A percentile compares a stretch with the other conserved stretches of the same genome.
phyloP scores from a whole-genome alignment of 306 rosid species.

The Crataegus laevigata region DNA sequence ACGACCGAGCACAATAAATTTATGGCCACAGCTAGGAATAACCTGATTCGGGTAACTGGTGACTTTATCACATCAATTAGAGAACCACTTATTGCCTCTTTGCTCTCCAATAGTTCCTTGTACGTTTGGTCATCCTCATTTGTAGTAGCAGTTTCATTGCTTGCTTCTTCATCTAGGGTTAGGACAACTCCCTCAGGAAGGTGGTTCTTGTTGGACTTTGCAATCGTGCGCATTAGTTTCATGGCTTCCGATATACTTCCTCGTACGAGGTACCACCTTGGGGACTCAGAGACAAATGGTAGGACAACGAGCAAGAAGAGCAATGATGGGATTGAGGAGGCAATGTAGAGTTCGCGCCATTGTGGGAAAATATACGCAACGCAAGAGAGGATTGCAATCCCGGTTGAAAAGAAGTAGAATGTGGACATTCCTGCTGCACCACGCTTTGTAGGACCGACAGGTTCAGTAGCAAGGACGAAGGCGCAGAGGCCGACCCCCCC shows the following conservation, averaged over 20 bases:
- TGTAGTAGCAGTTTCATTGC: background rate
- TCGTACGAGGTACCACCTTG: slow-evolving; percentile 83
- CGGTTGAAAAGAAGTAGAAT: slow-evolving; percentile 84
- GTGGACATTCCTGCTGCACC: slow-evolving; percentile 79
- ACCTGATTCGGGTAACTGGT: slow-evolving; percentile 49
- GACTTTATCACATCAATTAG: slow-evolving; percentile 52
- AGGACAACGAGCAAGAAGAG: slow-evolving; percentile 44
- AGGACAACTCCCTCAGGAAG: slow-evolving; percentile 46
- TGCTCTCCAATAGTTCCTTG: slow-evolving; percentile 6
- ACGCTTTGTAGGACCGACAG: slow-evolving; percentile 65
- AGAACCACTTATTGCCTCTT: slow-evolving; percentile 45
- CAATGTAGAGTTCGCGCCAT: slow-evolving; percentile 75
- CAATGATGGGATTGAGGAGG: slow-evolving; percentile 65
- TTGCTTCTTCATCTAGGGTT: slow-evolving; percentile 53
- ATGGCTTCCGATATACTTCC: slow-evolving; percentile 55
- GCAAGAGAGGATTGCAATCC: slow-evolving; percentile 61
- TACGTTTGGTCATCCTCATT: background rate
- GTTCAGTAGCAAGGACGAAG: slow-evolving; percentile 77
- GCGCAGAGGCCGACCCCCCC: slow-evolving; percentile 89
- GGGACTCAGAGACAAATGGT: slow-evolving; percentile 83
- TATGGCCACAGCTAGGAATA: slow-evolving; percentile 50
- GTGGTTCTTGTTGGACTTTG: slow-evolving; percentile 44
- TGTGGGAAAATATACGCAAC: slow-evolving; percentile 52
- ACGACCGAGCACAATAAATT: slow-evolving; percentile 61
- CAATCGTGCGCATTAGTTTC: slow-evolving; percentile 55